Conservation (phyloP, 805 yeast genomes). For the Hanseniaspora clermontiae region DNA sequence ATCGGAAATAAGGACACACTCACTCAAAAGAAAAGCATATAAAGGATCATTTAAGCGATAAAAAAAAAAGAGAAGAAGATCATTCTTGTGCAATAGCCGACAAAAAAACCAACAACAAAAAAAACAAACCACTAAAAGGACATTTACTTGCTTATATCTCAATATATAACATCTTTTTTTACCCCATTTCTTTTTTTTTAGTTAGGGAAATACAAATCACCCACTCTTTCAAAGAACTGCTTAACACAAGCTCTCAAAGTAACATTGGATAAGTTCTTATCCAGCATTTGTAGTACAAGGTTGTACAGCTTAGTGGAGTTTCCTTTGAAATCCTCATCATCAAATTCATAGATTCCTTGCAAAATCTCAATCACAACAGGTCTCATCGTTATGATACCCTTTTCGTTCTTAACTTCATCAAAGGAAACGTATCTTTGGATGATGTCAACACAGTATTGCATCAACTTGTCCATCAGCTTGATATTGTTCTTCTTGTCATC, state of each 20-base stretch:
- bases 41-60: neutral
- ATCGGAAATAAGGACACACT: neutral
- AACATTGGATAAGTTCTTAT: constrained; percentile 31
- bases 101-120: too few relatives aligned
- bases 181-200: neutral
- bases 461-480: constrained; percentile 31
- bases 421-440: constrained; percentile 56
- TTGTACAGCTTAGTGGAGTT: constrained; percentile 51
- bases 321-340: constrained; percentile 52
- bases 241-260: constrained; percentile 52
- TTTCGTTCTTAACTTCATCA: constrained; percentile 61
- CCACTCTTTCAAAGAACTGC: constrained; percentile 45
- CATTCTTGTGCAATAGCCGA: too few relatives aligned
- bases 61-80: too few relatives aligned
- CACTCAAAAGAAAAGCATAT: neutral
- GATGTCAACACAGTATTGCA: constrained; percentile 61
- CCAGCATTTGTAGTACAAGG: constrained; percentile 45
- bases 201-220: constrained; percentile 28
- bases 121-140: too few relatives aligned
- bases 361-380: constrained; percentile 84
- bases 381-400: constrained; percentile 74
- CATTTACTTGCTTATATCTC: too few relatives aligned
- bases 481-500: constrained; percentile 39
- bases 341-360: constrained; percentile 69
- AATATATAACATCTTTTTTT: too few relatives aligned